phyloP scores from a whole-genome alignment of 2,329 filamentous ascomycete genomes.

The Alternaria sp. region DNA sequence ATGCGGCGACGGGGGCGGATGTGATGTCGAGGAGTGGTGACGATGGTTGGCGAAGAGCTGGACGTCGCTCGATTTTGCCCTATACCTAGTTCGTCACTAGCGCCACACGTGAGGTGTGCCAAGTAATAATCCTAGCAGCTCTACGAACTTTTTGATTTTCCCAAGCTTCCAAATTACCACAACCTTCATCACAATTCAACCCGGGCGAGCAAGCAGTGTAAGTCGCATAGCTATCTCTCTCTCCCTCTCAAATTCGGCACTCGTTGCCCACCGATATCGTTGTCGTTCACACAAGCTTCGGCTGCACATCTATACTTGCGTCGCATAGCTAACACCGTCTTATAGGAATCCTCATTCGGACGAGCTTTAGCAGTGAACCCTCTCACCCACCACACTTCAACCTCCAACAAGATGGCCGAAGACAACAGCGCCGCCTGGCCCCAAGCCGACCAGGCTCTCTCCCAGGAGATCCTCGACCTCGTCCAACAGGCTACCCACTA shows the following conservation, averaged over 20 bases:
- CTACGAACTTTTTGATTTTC: constrained; percentile 16
- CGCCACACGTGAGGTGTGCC: constrained; percentile 32
- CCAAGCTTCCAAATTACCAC: constrained; percentile 10
- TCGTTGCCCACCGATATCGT: not conserved
- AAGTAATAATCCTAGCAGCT: constrained; percentile 11
- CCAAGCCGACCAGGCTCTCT: constrained; percentile 57
- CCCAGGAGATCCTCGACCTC: constrained; percentile 53
- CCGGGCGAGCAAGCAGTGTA: constrained; percentile 47
- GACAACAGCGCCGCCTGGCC: constrained; percentile 44
- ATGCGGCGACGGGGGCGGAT: constrained; percentile 35
- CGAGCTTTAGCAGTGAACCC: constrained; percentile 47
- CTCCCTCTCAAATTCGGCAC: not conserved
- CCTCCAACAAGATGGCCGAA: constrained; percentile 29
- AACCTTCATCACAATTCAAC: constrained; percentile 8
- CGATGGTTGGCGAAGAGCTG: constrained; percentile 41
- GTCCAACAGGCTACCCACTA: constrained; percentile 39
- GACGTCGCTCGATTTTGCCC: constrained; percentile 26
- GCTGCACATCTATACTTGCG: not conserved
- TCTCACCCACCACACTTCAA: not conserved
- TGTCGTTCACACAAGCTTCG: not conserved
- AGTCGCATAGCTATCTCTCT: not conserved
- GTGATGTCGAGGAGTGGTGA: constrained; percentile 44
- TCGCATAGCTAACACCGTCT: not conserved
- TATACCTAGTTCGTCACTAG: constrained; percentile 23
- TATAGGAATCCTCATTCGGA: constrained; percentile 38